Evolutionary conservation across 768 basidiomycete species (phyloP), one percentile per base, ranked within the genome.

Genomic region (Trametes punicea): DNA sequence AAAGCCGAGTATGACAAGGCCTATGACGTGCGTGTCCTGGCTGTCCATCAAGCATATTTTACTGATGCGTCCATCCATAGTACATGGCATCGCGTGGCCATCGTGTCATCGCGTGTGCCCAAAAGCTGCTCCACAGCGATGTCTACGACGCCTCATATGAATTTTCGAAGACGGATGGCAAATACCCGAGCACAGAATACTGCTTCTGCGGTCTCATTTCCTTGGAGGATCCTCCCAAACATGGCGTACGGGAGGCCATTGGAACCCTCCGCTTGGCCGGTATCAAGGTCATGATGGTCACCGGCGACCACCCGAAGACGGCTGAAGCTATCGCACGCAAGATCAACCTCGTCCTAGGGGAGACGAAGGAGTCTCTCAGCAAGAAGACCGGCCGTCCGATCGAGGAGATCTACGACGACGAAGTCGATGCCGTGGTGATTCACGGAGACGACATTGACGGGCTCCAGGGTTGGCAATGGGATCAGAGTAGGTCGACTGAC

Each of bases 31-130:
- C 34, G 79, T 62, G 15, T 21, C 29, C 20, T 48, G 4, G 26
- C 30, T 20, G 33, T 13, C 21, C 0, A 4, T 15, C 3, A 13
- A 13, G 2, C n/a, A 3, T 9, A 15, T 15, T 13, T 15, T 11
- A 21, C 42, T 15, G 11, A 26, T 8, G 21, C n/a, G 4, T 11
- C 6, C 23, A 13, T 44, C 8, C n/a, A 33, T 58, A 86, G 83
- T 87, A 87, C 67, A 87, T 87, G 85, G 84, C 85, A 0, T 85
- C 84, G n/a, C 75, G 85, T 57, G 85, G 85, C 16, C 85, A 87
- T 65, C 82, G 85, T 38, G 85, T 85, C 41, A 87, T 87, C 53
- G 85, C 83, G n/a, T 85, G 83, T 64, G 85, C 85, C 2, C 84
- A 85, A 61, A 66, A 68, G 16, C 76, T 84, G 16, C 79, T 86